A percentile compares a stretch with the other conserved stretches of the same genome.
These are phyloP conservation scores for Salix exigua DNA, from an alignment of 345 rosid species.

Conservation along the genomic window DNA sequence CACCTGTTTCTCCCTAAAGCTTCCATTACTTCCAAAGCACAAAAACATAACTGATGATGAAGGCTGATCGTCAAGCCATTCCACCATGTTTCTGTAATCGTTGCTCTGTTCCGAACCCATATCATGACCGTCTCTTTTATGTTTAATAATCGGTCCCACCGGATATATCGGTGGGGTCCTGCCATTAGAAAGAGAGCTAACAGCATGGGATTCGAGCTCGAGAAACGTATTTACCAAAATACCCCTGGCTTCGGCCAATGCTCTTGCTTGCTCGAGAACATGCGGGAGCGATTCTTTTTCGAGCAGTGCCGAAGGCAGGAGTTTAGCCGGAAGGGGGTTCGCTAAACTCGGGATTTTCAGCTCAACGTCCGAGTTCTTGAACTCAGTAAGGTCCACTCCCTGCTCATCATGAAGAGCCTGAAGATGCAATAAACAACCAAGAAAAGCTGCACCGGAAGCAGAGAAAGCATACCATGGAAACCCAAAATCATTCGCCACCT, in stretches of 20 bases:
- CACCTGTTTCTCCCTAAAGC: slow-evolving; percentile 6
- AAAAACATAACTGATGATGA: slow-evolving; percentile 10
- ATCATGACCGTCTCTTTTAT: background rate
- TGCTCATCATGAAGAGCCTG: background rate
- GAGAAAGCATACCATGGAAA: background rate
- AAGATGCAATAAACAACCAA: background rate
- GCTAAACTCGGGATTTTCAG: background rate
- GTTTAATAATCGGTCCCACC: slow-evolving; percentile 1
- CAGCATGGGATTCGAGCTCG: background rate
- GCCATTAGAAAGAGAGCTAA: background rate
- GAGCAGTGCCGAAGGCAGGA: slow-evolving; percentile 5
- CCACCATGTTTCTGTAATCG: background rate
- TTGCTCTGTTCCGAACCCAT: background rate
- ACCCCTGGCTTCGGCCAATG: background rate
- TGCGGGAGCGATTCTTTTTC: background rate
- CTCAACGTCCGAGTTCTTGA: slow-evolving; percentile 5
- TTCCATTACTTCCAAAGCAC: slow-evolving; percentile 18
- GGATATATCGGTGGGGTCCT: background rate
- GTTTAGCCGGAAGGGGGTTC: background rate
- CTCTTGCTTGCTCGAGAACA: background rate
- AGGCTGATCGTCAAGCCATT: slow-evolving; percentile 21
- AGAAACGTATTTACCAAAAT: slow-evolving; percentile 4
- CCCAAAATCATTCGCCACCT: background rate
- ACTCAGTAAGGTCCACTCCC: background rate
- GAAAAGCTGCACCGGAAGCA: background rate